Evolutionary conservation across 495 filamentous ascomycete genomes (phyloP), one percentile per base, ranked within the genome.

Genomic region (Penicillium waksmanii): DNA sequence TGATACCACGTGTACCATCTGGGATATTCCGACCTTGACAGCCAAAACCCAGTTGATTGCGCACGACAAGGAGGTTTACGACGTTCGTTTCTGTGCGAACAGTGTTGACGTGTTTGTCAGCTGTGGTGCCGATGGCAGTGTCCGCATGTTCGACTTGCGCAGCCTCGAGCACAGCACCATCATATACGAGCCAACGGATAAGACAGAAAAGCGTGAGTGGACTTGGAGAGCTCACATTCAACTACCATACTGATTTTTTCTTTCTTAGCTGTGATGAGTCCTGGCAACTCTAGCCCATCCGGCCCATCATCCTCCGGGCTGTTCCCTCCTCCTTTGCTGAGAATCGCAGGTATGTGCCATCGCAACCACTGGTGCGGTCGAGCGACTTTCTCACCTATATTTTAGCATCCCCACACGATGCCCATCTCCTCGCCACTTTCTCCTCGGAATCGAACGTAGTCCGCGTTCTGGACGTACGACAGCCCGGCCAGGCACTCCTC

Each of bases 1-100:
- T 61, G 95, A 99, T 70, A 99, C 95, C 0, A 99, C 95, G 1
- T 99, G 95, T 76, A 99, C 95, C n/a, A 98, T 99, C 56, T 99
- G 95, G 95, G 95, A 99, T 67, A 99, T 99, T 31, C 95, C 95
- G 3, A 97, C 95, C 3, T 77, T 99, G 60, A 99, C 95, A 1
- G 95, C 95, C 13, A 99, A 99, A 74, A 99, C 95, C 2, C 95
- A 99, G 73, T 77, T 99, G 13, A 99, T 99, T 73, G 95, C 95
- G 23, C 95, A 99, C 67, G 95, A 99, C 75, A 98, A 97, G 73
- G 95, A 99, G 74, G 95, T 99, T 5, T 99, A 96, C 65, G 95
- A 99, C 71, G 95, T 99, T 35, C 87, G 95, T 12, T 99, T 98
- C 74, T 97, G 95, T 75, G 93, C 93, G 21, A 93, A 96, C 65